Evolutionary conservation across 2,329 filamentous ascomycete species (phyloP), one percentile per base, ranked within the genome.

Genomic region (Epichloe bromicola): DNA sequence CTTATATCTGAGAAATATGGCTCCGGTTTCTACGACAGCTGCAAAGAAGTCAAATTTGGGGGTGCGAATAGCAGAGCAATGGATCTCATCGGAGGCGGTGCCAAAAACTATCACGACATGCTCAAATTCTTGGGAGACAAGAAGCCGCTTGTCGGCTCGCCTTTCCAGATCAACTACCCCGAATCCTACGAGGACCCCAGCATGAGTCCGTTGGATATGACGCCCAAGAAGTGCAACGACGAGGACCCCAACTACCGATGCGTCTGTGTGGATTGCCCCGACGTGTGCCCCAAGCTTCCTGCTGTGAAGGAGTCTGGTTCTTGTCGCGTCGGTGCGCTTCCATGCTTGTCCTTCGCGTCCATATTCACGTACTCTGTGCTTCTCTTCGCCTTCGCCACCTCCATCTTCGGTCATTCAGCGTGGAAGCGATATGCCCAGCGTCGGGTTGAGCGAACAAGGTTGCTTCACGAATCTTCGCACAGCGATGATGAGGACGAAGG

Each of bases 21-120:
- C 42, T 76, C 79, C 8, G 89, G 86, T 1, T 94, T 98, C 71
- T 98, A 90, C 65, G 79, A 95, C 67, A 98, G 93, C 70, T 98
- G 93, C 74, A 97, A 97, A 69, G 89, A 98, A 66, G 91, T 98
- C 69, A 98, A 98, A 65, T 96, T 97, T 61, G 93, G 93, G 37
- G 86, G 90, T 6, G 90, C 91, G 41, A 95, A 95, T 63, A 85
- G 87, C 54, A 89, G 85, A 61, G 93, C 91, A 15, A 98, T 98
- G 79, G 85, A 91, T 60, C 83, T 98, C 59, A 97, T 98, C 54
- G 94, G 93, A 34, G 93, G 93, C 15, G 90, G 91, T 15, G 93
- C 93, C 12, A 91, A 90, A 67, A 87, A 96, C 64, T 94, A 91
- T 65, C 80, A 82, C 0, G 79, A 86, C 41, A 86, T 98, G 59